A percentile compares a stretch with the other conserved stretches of the same genome.
Evolutionary conservation across 768 basidiomycete genomes (phyloP).

Genomic region (Boletus sp.): DNA sequence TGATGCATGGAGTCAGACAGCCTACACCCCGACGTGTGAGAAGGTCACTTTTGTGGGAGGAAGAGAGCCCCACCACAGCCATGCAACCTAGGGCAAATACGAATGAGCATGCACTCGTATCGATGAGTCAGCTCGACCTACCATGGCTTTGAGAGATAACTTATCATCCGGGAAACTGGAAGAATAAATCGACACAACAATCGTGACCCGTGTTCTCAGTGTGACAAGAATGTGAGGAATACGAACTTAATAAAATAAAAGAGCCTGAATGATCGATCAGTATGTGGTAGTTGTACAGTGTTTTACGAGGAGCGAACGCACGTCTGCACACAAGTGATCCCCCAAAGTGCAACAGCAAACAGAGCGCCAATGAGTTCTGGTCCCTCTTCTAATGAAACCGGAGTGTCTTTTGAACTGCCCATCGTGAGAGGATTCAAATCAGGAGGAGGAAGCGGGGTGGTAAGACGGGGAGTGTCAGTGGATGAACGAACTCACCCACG

Average conservation of each 20-base stretch:
- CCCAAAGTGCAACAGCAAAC: constrained; percentile 24
- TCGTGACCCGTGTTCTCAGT: neutral
- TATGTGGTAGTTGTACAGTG: neutral
- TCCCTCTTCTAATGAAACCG: constrained; percentile 7
- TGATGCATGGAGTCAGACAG: constrained; percentile 15
- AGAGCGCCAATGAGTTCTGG: constrained; percentile 16
- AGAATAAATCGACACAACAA: neutral
- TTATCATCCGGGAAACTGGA: constrained; percentile 10
- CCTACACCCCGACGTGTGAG: constrained; percentile 9
- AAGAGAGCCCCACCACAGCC: constrained; percentile 12
- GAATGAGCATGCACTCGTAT: neutral
- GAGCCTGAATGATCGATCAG: neutral
- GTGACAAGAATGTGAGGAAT: neutral
- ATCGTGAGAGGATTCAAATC: neutral
- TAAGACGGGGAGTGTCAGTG: neutral
- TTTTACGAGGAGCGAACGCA: constrained; percentile 1
- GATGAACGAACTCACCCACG: neutral
- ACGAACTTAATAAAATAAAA: constrained; percentile 23
- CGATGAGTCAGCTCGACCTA: neutral
- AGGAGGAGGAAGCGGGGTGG: neutral
- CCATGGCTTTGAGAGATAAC: constrained; percentile 8
- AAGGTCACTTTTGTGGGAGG: neutral
- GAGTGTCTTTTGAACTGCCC: neutral
- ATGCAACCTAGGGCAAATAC: constrained; percentile 9
- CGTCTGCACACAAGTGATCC: constrained; percentile 24